Evolutionary conservation across 306 rosid species (phyloP), one percentile per base, ranked within the genome.

Genomic region (Quercus cerris): DNA sequence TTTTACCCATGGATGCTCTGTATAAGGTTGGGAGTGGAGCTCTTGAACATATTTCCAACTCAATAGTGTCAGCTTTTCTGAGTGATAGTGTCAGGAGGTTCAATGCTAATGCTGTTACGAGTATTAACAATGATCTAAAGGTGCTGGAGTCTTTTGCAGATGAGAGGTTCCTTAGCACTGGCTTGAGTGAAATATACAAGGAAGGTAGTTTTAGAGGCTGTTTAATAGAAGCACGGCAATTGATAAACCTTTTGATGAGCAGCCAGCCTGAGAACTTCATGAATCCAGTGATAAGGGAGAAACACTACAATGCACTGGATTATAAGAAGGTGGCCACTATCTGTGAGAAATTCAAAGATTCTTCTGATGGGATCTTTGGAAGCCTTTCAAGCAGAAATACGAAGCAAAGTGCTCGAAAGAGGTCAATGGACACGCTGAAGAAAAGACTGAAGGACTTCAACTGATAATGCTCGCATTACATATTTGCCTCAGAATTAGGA

Each of bases 191-290:
- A 66, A 64, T 85, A 74, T 93, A 88, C 86, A 78, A 76, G 75
- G 91, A 85, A 10, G 85, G 87, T 51, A 86, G 90, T 78, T 93
- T 93, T 62, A 85, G 78, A 73, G 82, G 83, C 44, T 90, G 89
- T 78, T 71, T 93, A 85, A 68, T 81, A 74, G 99, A 95, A 87
- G 93, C 94, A 35, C 84, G 94, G 13, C 99, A 95, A 73, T 77
- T 95, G 64, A 74, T 90, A 41, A 93, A 91, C 86, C 99, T 95
- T 79, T 76, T 95, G 85, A 75, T 84, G 68, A 93, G 99, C 81
- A 90, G 92, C 78, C 99, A 95, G 77, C 98, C 99, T 2, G 99
- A 95, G 87, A 95, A 87, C 83, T 95, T 95, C 92, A 90, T 95
- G 98, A 93, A 95, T 89, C 96, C 99, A 54, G 99, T 95, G 55